Conservation (phyloP, 495 filamentous ascomycete genomes). For the Venustampulla echinocandica region DNA sequence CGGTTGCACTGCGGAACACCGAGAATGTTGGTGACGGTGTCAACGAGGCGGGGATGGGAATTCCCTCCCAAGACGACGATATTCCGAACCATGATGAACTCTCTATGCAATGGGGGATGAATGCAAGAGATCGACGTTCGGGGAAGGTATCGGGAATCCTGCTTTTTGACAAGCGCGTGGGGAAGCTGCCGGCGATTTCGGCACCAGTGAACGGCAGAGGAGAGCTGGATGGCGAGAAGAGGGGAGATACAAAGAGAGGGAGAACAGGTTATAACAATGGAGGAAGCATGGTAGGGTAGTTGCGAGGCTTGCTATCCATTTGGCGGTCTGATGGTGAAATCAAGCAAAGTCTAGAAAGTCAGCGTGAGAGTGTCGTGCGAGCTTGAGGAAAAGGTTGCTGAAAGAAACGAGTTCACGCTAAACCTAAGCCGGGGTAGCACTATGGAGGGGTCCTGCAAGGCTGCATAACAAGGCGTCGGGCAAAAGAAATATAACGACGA, state of each 20-base stretch:
- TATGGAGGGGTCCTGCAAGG: slow-evolving; percentile 1
- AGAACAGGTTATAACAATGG: slow-evolving; percentile 10
- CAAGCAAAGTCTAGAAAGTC: background rate
- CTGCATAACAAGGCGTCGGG: background rate
- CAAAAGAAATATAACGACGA: background rate
- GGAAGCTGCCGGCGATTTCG: no score
- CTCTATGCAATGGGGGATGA: background rate
- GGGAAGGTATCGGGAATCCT: slow-evolving; percentile 9
- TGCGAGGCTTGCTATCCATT: background rate
- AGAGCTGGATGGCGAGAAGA: background rate
- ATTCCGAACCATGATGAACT: slow-evolving; percentile 75
- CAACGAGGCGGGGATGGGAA: slow-evolving; percentile 81
- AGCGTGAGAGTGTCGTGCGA: background rate
- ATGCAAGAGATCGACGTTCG: slow-evolving; percentile 2
- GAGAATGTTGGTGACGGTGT: slow-evolving; percentile 76
- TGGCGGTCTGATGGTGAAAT: background rate
- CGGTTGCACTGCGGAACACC: slow-evolving; percentile 77
- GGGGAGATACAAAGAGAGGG: background rate
- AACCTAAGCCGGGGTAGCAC: slow-evolving; percentile 1
- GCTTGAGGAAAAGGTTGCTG: slow-evolving; percentile 1
- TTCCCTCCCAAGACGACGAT: slow-evolving; percentile 89
- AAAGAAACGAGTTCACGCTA: background rate
- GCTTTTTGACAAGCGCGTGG: slow-evolving; percentile 15
- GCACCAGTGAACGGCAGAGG: no score
- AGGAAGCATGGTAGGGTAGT: background rate